Conservation (phyloP, 352 stramenopile genomes). For the Hyaloperonospora arabidopsidis region DNA sequence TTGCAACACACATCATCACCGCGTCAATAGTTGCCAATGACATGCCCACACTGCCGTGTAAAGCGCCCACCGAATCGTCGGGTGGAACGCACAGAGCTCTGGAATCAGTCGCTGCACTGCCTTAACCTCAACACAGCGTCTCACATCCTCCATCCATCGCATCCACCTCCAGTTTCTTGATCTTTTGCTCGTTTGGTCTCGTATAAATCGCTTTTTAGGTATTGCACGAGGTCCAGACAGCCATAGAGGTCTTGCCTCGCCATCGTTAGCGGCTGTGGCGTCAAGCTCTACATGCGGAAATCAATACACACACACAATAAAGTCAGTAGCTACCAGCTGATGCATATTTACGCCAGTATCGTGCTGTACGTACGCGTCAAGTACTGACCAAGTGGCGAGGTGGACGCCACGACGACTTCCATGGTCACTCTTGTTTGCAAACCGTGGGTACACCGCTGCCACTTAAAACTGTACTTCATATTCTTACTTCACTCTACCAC, state of each 20-base stretch:
- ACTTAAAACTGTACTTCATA: not conserved
- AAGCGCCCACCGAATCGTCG: slow-evolving; percentile 23
- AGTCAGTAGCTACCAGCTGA: not conserved
- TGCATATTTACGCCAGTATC: not conserved
- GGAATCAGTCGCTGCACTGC: slow-evolving; percentile 5
- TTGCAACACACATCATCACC: not conserved
- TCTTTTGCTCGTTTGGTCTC: not conserved
- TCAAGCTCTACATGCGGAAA: slow-evolving; percentile 16
- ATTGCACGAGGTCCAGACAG: slow-evolving; percentile 6
- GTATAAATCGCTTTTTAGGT: slow-evolving; percentile 10
- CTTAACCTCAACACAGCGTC: slow-evolving; percentile 4
- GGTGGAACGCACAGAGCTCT: slow-evolving; percentile 12
- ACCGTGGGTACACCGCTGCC: not conserved
- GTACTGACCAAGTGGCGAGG: slow-evolving; percentile 53
- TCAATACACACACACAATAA: slow-evolving; percentile 1
- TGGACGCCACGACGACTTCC: slow-evolving; percentile 35
- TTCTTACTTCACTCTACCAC: not conserved
- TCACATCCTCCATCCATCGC: slow-evolving; percentile 1
- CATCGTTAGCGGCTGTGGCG: slow-evolving; percentile 2
- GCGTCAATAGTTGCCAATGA: not conserved
- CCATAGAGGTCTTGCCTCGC: slow-evolving; percentile 11
- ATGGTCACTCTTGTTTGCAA: slow-evolving; percentile 19
- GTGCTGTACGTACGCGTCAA: slow-evolving; percentile 29
- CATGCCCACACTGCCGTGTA: too few species aligned
- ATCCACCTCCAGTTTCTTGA: slow-evolving; percentile 1